Conservation (phyloP, 805 yeast genomes). For the Wickerhamiella musiphila region DNA sequence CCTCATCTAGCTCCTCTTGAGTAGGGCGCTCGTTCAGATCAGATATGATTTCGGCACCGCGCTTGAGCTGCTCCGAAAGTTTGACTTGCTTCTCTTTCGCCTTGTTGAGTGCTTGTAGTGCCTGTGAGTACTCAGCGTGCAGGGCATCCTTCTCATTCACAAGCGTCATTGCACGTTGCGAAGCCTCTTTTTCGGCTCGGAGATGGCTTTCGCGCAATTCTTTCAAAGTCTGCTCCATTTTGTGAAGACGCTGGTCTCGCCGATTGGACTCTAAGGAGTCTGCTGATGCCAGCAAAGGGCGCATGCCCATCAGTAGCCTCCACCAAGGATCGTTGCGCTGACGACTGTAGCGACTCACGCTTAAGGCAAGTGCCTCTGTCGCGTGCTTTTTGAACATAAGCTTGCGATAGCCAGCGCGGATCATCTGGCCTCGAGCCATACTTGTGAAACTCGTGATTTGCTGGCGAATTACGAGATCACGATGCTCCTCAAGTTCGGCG, state of each 20-base stretch:
- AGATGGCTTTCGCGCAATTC: slow-evolving; percentile 13
- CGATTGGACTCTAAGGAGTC: slow-evolving; percentile 11
- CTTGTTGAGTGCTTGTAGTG: slow-evolving; percentile 1
- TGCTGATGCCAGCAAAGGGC: slow-evolving; percentile 50
- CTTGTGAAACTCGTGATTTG: slow-evolving; percentile 49
- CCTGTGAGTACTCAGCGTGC: neutral
- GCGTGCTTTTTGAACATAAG: slow-evolving; percentile 50
- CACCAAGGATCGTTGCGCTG: slow-evolving; percentile 59
- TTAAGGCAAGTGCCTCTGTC: slow-evolving; percentile 45
- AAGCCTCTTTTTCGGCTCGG: neutral
- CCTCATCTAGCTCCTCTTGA: neutral
- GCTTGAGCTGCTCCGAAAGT: slow-evolving; percentile 1
- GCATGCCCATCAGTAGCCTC: slow-evolving; percentile 45
- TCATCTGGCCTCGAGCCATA: slow-evolving; percentile 41
- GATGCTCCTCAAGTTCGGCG: slow-evolving; percentile 58
- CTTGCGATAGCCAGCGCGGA: slow-evolving; percentile 31
- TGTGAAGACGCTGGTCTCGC: slow-evolving; percentile 17
- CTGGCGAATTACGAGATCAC: slow-evolving; percentile 44
- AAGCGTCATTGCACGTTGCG: neutral
- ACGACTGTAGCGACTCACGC: slow-evolving; percentile 35
- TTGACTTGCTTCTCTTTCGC: slow-evolving; percentile 1
- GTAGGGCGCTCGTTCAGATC: slow-evolving; percentile 10
- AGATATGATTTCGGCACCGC: slow-evolving; percentile 1
- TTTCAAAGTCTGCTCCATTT: slow-evolving; percentile 19
- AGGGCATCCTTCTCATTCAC: neutral